A percentile compares a stretch with the other conserved stretches of the same genome.
These are phyloP conservation scores for Rubus idaeus DNA, from an alignment of 306 rosid genomes.

Conservation along the genomic window DNA sequence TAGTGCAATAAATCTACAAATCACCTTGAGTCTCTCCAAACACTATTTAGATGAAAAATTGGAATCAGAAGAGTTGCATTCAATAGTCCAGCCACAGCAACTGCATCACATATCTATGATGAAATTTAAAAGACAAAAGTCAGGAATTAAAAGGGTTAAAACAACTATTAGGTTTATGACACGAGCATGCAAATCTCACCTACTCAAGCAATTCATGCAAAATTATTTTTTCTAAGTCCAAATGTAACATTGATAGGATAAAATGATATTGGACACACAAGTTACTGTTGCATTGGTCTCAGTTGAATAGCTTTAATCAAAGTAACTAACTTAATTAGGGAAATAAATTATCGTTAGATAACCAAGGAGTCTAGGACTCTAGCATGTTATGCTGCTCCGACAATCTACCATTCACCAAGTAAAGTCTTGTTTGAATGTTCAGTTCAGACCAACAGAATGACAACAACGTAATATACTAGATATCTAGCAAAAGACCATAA, in stretches of 20 bases:
- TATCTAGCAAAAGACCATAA: neutral
- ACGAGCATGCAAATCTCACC: neutral
- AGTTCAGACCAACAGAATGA: no score
- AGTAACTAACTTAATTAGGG: neutral
- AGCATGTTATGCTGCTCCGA: neutral
- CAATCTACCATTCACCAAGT: neutral
- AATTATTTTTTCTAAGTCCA: constrained; percentile 5
- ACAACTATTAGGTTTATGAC: constrained; percentile 12
- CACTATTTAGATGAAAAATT: constrained; percentile 93
- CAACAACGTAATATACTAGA: neutral
- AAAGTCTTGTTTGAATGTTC: neutral
- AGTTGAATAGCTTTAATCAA: neutral
- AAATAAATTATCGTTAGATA: neutral
- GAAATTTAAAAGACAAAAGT: constrained; percentile 17
- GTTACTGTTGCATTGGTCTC: neutral
- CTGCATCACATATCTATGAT: constrained; percentile 90
- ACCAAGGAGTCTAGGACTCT: neutral
- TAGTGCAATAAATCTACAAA: constrained; percentile 7
- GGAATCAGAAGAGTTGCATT: constrained; percentile 94
- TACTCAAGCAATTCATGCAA: neutral
- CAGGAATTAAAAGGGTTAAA: neutral
- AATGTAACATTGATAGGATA: neutral
- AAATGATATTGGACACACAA: neutral
- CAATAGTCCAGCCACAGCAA: constrained; percentile 95
- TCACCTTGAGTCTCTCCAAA: constrained; percentile 95